Percentiles rank a stretch among this genome's conserved stretches.
Evolutionary conservation across 31 red algal genomes (phyloP).

Genomic region (Pterothamnion heteromorphum): DNA sequence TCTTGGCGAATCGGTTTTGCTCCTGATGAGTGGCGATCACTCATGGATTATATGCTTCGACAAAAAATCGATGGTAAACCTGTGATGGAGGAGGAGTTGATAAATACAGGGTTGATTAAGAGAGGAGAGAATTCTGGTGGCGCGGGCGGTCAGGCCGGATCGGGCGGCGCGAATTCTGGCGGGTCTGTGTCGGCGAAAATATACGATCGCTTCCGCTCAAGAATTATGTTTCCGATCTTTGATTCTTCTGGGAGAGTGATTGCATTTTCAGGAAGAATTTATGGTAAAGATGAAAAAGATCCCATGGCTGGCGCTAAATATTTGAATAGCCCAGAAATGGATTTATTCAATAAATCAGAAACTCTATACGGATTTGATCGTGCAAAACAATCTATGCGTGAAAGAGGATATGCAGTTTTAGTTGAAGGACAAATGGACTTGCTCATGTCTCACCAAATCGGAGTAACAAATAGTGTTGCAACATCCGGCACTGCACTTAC

Average conservation of each 20-base stretch:
- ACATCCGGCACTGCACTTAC: conserved; percentile 71
- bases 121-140: no score
- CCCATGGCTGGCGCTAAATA: conserved; percentile 51
- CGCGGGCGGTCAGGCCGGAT: no score
- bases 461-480: conserved; percentile 56
- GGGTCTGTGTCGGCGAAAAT: no score
- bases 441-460: conserved; percentile 55
- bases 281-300: conserved; percentile 38
- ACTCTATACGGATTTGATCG: conserved; percentile 57
- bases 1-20: not conserved
- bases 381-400: conserved; percentile 25
- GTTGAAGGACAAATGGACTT: conserved; percentile 82
- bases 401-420: conserved; percentile 48
- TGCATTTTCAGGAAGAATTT: conserved; percentile 57
- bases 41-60: not conserved
- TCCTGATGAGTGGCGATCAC: not conserved
- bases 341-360: conserved; percentile 62
- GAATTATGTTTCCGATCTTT: conserved; percentile 63
- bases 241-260: conserved; percentile 59
- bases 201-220: conserved; percentile 66
- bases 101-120: not conserved
- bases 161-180: no score
- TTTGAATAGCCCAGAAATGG: conserved; percentile 64
- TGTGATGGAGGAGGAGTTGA: not conserved
- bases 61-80: no score